Evolutionary conservation across 352 stramenopile genomes (phyloP), one percentile per base, ranked within the genome.

Genomic region (Phytopythium aichiense): DNA sequence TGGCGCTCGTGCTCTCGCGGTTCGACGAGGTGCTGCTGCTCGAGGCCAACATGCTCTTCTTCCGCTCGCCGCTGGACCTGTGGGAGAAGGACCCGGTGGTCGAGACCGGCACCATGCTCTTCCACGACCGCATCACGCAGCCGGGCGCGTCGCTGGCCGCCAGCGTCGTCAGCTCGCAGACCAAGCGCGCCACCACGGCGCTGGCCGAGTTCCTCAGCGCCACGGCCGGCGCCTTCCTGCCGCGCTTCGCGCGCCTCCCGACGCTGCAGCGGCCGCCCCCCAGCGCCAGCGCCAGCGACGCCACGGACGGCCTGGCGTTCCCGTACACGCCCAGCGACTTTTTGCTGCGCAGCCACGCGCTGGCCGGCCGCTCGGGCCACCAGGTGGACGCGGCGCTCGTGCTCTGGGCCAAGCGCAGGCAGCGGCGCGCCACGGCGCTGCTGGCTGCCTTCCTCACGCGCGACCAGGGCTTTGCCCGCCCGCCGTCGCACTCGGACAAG

Each of bases 21-120:
- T 84, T 81, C 35, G 35, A 70, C 15, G 63, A 84, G 43, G 63
- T 84, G 54, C 77, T 84, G 74, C 49, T 84, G 37, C 8, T 84
- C 20, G 74, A 84, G 56, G 66, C 72, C n/a, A 72, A 77, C 60
- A 61, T 65, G 12, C 52, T 73, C 33, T 84, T 79, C 52, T 56
- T 84, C 20, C 65, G 68, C 16, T 72, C 71, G 54, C 74, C 72
- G 30, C 66, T 64, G 50, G 51, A 31, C 46, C 54, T 81, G 6
- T 78, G 74, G 72, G 63, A 72, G 0, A 38, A 64, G 7, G 58
- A 64, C 66, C 71, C 74, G 54, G 71, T 56, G 38, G 16, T 45
- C 20, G 42, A 50, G 18, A 75, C 68, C 2, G 73, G 73, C 35
- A 75, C 18, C 22, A 13, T 52, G 23, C 45, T 60, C 38, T 60